These are phyloP conservation scores for Mucor mucedo DNA, from an alignment of 371 early-diverging fungal species.

Conservation along the genomic window DNA sequence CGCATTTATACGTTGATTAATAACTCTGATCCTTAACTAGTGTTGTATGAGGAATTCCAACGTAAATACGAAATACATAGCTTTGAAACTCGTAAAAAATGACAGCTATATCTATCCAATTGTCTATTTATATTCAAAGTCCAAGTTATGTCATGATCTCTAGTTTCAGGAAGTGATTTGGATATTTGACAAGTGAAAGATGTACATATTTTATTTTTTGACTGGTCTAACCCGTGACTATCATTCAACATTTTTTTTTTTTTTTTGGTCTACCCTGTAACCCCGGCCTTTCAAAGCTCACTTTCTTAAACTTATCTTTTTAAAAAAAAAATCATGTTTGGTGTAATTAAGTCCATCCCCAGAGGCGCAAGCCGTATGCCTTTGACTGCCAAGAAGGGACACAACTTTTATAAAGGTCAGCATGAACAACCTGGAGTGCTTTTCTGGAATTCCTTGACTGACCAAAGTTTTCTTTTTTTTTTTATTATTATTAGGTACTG, in stretches of 20 bases:
- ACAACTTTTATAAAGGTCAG: constrained; percentile 83
- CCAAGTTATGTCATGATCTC: too few species aligned
- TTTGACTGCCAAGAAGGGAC: constrained; percentile 82
- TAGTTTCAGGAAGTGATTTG: too few species aligned
- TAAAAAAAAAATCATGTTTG: constrained; percentile 56
- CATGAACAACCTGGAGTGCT: neutral
- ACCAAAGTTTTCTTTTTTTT: neutral
- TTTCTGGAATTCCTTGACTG: neutral
- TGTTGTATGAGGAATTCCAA: too few species aligned
- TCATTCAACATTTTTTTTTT: neutral
- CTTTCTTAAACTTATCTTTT: neutral
- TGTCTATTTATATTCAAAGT: too few species aligned
- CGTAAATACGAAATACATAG: too few species aligned
- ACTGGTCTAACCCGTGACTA: neutral
- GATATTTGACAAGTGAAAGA: too few species aligned
- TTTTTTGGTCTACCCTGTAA: neutral
- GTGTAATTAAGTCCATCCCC: constrained; percentile 72
- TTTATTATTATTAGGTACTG: constrained; percentile 62
- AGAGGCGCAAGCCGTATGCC: constrained; percentile 79
- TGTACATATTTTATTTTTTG: too few species aligned
- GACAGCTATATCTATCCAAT: too few species aligned
- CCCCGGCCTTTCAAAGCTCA: constrained; percentile 3
- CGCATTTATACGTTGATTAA: too few species aligned
- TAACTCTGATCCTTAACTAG: too few species aligned
- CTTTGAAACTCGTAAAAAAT: too few species aligned